Conservation (phyloP, 371 early-diverging fungal genomes). For the Mucor ambiguus region DNA sequence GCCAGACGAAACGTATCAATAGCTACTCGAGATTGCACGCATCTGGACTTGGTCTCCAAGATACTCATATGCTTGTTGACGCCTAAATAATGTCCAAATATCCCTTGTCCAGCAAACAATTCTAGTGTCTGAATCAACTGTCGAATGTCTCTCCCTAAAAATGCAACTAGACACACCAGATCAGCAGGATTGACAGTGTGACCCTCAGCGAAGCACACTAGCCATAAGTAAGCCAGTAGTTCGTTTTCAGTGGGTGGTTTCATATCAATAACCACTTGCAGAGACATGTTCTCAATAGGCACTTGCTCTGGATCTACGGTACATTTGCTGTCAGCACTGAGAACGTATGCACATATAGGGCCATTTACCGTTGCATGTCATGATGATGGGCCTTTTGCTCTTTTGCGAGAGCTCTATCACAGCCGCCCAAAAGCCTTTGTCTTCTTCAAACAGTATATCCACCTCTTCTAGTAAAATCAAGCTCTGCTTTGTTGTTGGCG, state of each 20-base stretch:
- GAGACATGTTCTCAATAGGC: slow-evolving; percentile 26
- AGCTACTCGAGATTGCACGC: slow-evolving; percentile 6
- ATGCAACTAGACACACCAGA: slow-evolving; percentile 27
- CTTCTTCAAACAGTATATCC: slow-evolving; percentile 82
- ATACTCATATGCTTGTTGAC: slow-evolving; percentile 4
- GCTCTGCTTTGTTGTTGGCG: slow-evolving; percentile 43
- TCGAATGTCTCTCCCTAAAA: slow-evolving; percentile 38
- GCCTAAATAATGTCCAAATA: slow-evolving; percentile 21
- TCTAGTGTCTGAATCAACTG: slow-evolving; percentile 38
- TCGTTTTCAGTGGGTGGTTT: slow-evolving; percentile 24
- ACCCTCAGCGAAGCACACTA: slow-evolving; percentile 42
- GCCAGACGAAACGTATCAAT: slow-evolving; percentile 24
- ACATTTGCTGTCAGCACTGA: not conserved
- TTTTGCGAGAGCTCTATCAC: slow-evolving; percentile 68
- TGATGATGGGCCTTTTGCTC: slow-evolving; percentile 80
- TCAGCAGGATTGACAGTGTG: slow-evolving; percentile 34
- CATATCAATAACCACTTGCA: slow-evolving; percentile 27
- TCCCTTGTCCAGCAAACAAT: slow-evolving; percentile 15
- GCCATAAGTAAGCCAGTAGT: slow-evolving; percentile 41
- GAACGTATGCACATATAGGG: not conserved
- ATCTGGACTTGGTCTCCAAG: slow-evolving; percentile 7
- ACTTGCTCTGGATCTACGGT: slow-evolving; percentile 28
- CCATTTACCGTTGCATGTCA: slow-evolving; percentile 73
- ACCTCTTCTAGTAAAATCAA: slow-evolving; percentile 84
- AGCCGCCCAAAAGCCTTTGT: slow-evolving; percentile 80